A percentile compares a stretch with the other conserved stretches of the same genome.
Evolutionary conservation across 2,329 filamentous ascomycete species (phyloP).

Genomic region (Nigrospora sphaerica): DNA sequence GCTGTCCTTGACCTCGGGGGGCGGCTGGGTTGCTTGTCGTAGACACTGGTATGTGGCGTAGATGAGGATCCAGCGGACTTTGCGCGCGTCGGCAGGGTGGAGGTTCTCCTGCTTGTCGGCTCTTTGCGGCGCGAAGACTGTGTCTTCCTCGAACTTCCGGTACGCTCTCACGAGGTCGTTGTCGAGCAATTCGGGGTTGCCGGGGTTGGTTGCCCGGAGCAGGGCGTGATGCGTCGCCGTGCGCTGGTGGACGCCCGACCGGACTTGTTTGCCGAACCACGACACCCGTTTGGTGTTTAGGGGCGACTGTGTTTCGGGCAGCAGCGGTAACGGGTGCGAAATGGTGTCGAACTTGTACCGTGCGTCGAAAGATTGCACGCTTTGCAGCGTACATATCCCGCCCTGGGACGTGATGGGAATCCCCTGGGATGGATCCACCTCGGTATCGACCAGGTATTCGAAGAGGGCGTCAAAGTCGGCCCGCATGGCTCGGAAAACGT

Average conservation of each 20-base stretch:
- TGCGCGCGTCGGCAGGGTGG: conserved; percentile 60
- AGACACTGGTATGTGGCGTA: conserved; percentile 71
- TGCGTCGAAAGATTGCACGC: conserved; percentile 58
- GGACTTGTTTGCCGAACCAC: conserved; percentile 34
- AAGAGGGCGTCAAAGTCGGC: conserved; percentile 67
- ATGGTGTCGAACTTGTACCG: conserved; percentile 53
- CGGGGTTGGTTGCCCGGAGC: conserved; percentile 41
- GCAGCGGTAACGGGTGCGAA: conserved; percentile 57
- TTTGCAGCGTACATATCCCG: conserved; percentile 64
- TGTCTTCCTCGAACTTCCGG: conserved; percentile 60
- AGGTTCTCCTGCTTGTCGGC: conserved; percentile 50
- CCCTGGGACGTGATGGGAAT: conserved; percentile 50
- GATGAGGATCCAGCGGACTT: conserved; percentile 71
- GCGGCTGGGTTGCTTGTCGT: conserved; percentile 52
- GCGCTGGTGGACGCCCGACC: conserved; percentile 38
- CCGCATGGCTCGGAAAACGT: conserved; percentile 54
- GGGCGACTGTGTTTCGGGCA: conserved; percentile 41
- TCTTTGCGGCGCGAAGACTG: conserved; percentile 39
- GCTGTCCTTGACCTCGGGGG: conserved; percentile 53
- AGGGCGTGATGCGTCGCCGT: conserved; percentile 46
- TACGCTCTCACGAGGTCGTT: conserved; percentile 62
- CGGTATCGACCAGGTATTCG: conserved; percentile 60
- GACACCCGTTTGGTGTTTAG: conserved; percentile 22
- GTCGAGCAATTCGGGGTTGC: conserved; percentile 25
- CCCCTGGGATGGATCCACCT: conserved; percentile 39